phyloP scores from a whole-genome alignment of 352 stramenopile genomes.

The Peronospora farinosa region DNA sequence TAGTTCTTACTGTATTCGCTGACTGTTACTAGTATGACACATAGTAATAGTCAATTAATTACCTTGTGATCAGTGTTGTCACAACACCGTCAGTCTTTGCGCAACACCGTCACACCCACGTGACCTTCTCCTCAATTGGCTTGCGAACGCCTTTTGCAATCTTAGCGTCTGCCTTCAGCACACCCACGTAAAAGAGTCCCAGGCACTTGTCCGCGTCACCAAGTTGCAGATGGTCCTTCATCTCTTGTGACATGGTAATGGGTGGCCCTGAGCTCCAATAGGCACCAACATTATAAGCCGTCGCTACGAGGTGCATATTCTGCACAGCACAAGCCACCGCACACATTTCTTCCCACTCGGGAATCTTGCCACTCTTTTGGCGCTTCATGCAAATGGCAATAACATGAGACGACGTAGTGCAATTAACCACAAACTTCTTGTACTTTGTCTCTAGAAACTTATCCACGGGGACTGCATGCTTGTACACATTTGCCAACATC shows the following conservation, averaged over 20 bases:
- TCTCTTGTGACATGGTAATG: constrained; percentile 56
- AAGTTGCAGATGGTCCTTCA: constrained; percentile 76
- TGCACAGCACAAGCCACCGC: constrained; percentile 72
- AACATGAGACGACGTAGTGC: constrained; percentile 60
- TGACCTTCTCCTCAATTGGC: constrained; percentile 73
- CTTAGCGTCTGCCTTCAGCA: constrained; percentile 42
- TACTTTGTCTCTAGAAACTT: constrained; percentile 79
- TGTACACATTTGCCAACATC: constrained; percentile 66
- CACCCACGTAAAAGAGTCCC: constrained; percentile 80
- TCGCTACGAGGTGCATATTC: constrained; percentile 78
- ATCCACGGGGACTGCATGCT: constrained; percentile 46
- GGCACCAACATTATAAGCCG: constrained; percentile 57
- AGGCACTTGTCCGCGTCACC: constrained; percentile 70
- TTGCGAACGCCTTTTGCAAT: constrained; percentile 52
- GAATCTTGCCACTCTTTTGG: constrained; percentile 72
- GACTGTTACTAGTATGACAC: too few relatives aligned
- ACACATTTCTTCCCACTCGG: constrained; percentile 77
- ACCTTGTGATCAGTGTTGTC: too few relatives aligned
- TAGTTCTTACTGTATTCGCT: too few relatives aligned
- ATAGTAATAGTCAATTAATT: too few relatives aligned
- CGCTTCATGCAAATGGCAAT: constrained; percentile 86
- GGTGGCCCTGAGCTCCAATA: constrained; percentile 82
- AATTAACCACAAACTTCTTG: constrained; percentile 72
- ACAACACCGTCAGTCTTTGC: background rate
- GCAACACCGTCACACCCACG: constrained; percentile 25